Percentiles rank a stretch among this genome's conserved stretches.
Conservation (phyloP, 257 asterid genomes). For the Schizonepeta tenuifolia region DNA sequence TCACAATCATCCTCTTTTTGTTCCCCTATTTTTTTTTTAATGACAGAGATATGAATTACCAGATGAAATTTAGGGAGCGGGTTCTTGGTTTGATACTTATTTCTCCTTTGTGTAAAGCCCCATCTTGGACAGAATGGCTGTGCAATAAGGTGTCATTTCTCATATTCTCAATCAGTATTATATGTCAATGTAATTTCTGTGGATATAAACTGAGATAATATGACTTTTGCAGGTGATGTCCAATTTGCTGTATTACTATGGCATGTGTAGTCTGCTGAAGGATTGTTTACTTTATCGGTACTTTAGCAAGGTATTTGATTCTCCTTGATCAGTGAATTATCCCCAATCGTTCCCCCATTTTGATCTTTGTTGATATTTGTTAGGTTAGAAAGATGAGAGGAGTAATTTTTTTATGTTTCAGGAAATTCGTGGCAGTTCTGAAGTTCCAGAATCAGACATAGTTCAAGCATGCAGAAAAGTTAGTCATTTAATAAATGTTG, state of each 20-base stretch:
- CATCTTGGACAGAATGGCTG: constrained; percentile 94
- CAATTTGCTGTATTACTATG: constrained; percentile 80
- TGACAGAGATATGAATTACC: constrained; percentile 31
- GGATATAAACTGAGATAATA: constrained; percentile 42
- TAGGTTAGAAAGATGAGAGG: no score
- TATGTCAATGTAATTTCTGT: neutral
- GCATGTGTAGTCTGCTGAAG: constrained; percentile 78
- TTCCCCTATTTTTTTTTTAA: neutral
- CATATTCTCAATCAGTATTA: neutral
- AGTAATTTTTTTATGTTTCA: constrained; percentile 38
- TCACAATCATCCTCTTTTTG: constrained; percentile 12
- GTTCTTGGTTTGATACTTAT: constrained; percentile 89
- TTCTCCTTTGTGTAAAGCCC: constrained; percentile 88
- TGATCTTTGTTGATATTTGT: constrained; percentile 9
- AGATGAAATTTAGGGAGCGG: constrained; percentile 85
- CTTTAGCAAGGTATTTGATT: constrained; percentile 76
- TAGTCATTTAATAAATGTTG: constrained; percentile 39
- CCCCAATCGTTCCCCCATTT: neutral
- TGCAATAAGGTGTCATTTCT: constrained; percentile 67
- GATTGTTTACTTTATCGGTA: constrained; percentile 65
- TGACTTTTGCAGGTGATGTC: constrained; percentile 73
- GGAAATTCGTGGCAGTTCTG: constrained; percentile 80
- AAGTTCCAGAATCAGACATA: constrained; percentile 79
- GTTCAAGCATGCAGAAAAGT: constrained; percentile 95
- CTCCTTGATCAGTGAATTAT: constrained; percentile 6